Evolutionary conservation across 2,329 filamentous ascomycete species (phyloP).

Genomic region (Epichloe sylvatica): DNA sequence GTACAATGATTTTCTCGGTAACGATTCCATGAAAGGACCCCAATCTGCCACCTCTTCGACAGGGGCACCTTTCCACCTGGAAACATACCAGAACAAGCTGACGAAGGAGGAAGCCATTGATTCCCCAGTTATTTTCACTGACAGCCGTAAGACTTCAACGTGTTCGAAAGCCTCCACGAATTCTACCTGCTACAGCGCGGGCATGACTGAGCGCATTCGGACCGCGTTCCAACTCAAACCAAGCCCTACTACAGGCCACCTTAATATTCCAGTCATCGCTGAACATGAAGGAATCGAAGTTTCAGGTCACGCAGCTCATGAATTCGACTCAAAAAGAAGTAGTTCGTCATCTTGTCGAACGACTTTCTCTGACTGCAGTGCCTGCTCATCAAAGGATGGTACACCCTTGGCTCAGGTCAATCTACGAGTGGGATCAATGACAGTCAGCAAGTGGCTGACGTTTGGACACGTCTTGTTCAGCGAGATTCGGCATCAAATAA

Average conservation of each 20-base stretch:
- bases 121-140: slow-evolving; percentile 31
- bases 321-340: slow-evolving; percentile 14
- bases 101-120: slow-evolving; percentile 26
- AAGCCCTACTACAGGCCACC: slow-evolving; percentile 23
- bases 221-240: slow-evolving; percentile 30
- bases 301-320: neutral
- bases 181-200: slow-evolving; percentile 40
- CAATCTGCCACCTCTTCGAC: slow-evolving; percentile 42
- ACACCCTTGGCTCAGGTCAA: slow-evolving; percentile 59
- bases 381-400: slow-evolving; percentile 38
- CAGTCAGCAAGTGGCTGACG: slow-evolving; percentile 76
- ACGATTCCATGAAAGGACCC: slow-evolving; percentile 32
- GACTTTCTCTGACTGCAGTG: slow-evolving; percentile 31
- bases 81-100: slow-evolving; percentile 29
- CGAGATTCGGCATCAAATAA: slow-evolving; percentile 58
- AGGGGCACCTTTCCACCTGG: slow-evolving; percentile 41
- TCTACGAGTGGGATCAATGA: slow-evolving; percentile 65
- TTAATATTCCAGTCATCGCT: neutral
- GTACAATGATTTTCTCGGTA: slow-evolving; percentile 77
- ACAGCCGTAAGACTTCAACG: slow-evolving; percentile 18
- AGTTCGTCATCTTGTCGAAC: slow-evolving; percentile 19
- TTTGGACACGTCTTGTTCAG: slow-evolving; percentile 76
- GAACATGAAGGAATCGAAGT: neutral
- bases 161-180: slow-evolving; percentile 22
- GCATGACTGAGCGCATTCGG: slow-evolving; percentile 39